A percentile compares a stretch with the other conserved stretches of the same genome.
phyloP scores from a whole-genome alignment of 228 moss, liverwort and hornwort genomes.

The Sphagnum magellanicum region DNA sequence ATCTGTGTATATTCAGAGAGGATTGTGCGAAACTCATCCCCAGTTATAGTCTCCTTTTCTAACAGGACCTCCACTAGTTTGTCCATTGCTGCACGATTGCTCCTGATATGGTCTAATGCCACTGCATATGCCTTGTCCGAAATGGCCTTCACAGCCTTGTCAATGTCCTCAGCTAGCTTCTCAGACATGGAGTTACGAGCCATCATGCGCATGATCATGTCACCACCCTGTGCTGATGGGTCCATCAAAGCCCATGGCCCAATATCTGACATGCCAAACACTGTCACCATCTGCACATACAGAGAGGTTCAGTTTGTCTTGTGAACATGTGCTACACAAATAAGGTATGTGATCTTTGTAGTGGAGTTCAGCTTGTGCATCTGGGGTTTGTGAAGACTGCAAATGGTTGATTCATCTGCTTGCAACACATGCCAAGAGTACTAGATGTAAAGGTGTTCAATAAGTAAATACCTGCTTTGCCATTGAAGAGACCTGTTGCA shows the following conservation, averaged over 20 bases:
- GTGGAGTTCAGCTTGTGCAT: too few species aligned
- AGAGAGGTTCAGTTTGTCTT: too few species aligned
- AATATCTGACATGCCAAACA: slow-evolving; percentile 60
- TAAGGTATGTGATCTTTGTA: too few species aligned
- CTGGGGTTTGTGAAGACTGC: too few species aligned
- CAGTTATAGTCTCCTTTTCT: slow-evolving; percentile 50
- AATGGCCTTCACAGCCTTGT: slow-evolving; percentile 38
- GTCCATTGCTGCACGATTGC: slow-evolving; percentile 45
- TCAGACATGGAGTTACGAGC: slow-evolving; percentile 62
- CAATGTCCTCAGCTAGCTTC: slow-evolving; percentile 56
- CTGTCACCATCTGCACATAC: slow-evolving; percentile 45
- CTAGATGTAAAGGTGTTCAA: too few species aligned
- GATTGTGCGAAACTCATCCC: slow-evolving; percentile 49
- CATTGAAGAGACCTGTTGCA: slow-evolving; percentile 53
- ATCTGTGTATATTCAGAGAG: slow-evolving; percentile 46
- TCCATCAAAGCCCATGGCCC: slow-evolving; percentile 66
- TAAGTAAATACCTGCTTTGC: slow-evolving; percentile 37
- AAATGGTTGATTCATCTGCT: too few species aligned
- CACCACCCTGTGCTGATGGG: slow-evolving; percentile 50
- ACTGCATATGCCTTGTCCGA: slow-evolving; percentile 41
- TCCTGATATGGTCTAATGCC: slow-evolving; percentile 35
- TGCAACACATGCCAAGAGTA: too few species aligned
- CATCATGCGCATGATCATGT: slow-evolving; percentile 69
- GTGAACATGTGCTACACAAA: too few species aligned
- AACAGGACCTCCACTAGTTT: slow-evolving; percentile 50